Evolutionary conservation across 345 rosid species (phyloP), one percentile per base, ranked within the genome.

Genomic region (Hibiscus syriacus): DNA sequence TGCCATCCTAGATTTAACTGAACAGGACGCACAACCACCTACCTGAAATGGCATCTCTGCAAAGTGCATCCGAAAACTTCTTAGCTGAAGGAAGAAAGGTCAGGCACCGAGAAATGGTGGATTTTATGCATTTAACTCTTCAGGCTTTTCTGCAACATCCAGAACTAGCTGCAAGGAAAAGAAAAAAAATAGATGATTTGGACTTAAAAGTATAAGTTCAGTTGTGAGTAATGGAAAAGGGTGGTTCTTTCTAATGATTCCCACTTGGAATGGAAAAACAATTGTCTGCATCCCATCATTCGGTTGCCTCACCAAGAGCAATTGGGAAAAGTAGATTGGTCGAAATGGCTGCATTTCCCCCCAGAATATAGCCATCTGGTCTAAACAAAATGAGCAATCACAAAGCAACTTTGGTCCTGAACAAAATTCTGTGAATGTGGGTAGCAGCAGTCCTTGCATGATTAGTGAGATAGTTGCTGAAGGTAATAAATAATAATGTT

Each of bases 291-390:
- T 74, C 74, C 45, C 55, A 54, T 73, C 36, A 32, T 22, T 56
- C 77, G 60, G 55, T 74, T 63, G 54, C 66, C 34, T 63, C 80
- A 32, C 79, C 85, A 20, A 83, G 80, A 79, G 76, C 67, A 12
- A 55, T 49, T 62, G 84, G 90, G 72, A 80, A 79, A 55, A 93
- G 77, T 74, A 81, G 90, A 72, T 79, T 93, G 80, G 98, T 93
- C 76, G 94, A 71, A 80, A 89, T 74, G 98, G 98, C 34, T 90
- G 90, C 78, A 93, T 93, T 30, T 93, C 96, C 78, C 97, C 94
- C 1, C 71, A 77, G 63, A 86, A 73, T 71, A 89, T 85, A 72
- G 87, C 84, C 64, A 74, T 73, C 32, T 23, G n/a, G 78, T 76
- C 81, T 60, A 82, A 80, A 61, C 79, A 78, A 76, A 82, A 75